These are phyloP conservation scores for Trichoderma sp. DNA, from an alignment of 2,329 filamentous ascomycete genomes.

Conservation along the genomic window DNA sequence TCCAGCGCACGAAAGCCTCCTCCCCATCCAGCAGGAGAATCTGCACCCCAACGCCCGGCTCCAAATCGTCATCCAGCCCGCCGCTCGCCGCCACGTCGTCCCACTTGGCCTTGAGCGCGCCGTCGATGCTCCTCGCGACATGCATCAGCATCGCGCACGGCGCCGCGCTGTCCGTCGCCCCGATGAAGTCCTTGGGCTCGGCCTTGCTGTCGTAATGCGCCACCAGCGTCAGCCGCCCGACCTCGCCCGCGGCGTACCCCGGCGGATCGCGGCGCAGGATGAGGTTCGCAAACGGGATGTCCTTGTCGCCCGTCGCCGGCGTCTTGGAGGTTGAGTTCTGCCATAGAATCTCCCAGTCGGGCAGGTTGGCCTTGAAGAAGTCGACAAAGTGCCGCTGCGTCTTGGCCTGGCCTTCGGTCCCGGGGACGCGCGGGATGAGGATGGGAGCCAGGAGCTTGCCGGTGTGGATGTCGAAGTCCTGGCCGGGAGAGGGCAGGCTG, in stretches of 20 bases:
- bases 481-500: conserved; percentile 69
- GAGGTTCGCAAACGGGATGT: conserved; percentile 84
- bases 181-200: conserved; percentile 81
- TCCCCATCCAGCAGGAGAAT: conserved; percentile 91
- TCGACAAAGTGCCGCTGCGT: conserved; percentile 80
- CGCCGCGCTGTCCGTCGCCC: conserved; percentile 89
- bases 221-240: conserved; percentile 79
- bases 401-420: conserved; percentile 71
- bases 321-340: conserved; percentile 91
- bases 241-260: conserved; percentile 72
- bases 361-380: conserved; percentile 76
- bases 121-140: conserved; percentile 77
- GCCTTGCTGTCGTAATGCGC: conserved; percentile 93
- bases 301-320: conserved; percentile 68
- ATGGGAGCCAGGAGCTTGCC: conserved; percentile 83
- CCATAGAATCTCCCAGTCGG: conserved; percentile 76
- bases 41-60: conserved; percentile 81
- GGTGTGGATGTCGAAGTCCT: conserved; percentile 76
- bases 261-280: conserved; percentile 88
- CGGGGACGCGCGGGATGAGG: conserved; percentile 83
- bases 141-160: conserved; percentile 95
- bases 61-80: conserved; percentile 56
- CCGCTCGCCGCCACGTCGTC: conserved; percentile 66
- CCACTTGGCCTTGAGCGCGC: conserved; percentile 81
- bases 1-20: conserved; percentile 86